Conservation (phyloP, 202 grass and related monocot genomes). For the Carex arenaria region DNA sequence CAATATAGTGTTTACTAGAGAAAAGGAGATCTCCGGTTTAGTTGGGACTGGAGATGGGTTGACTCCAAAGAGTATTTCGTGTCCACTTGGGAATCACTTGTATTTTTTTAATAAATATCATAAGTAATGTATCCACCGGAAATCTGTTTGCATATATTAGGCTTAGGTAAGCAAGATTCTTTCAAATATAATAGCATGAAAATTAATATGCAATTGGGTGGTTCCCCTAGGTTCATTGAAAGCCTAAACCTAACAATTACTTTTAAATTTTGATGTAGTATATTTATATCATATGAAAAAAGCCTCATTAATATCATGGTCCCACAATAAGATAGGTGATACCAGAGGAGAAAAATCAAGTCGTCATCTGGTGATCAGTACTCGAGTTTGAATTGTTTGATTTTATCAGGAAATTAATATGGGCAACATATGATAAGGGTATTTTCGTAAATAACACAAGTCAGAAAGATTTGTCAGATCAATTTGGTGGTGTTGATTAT, state of each 20-base stretch:
- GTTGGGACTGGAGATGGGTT: neutral
- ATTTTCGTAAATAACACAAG: too few species aligned
- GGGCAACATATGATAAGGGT: too few species aligned
- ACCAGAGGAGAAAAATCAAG: neutral
- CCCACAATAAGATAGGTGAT: constrained; percentile 10
- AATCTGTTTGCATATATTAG: constrained; percentile 14
- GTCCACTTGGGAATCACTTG: neutral
- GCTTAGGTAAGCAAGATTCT: constrained; percentile 32
- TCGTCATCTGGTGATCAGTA: neutral
- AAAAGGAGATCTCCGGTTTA: neutral
- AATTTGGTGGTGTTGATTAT: too few species aligned
- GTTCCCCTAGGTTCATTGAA: constrained; percentile 21
- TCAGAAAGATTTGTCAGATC: too few species aligned
- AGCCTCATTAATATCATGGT: neutral
- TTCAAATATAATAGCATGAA: constrained; percentile 15
- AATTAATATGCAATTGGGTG: constrained; percentile 10
- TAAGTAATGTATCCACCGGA: neutral
- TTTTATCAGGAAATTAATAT: too few species aligned
- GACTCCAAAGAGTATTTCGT: neutral
- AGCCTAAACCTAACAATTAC: constrained; percentile 5
- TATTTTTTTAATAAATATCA: constrained; percentile 22
- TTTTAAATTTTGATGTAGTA: neutral
- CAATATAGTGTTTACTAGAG: neutral
- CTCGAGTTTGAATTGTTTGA: neutral
- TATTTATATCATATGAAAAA: neutral